These are phyloP conservation scores for Fusarium sp. DNA, from an alignment of 2,329 filamentous ascomycete species.

Conservation along the genomic window DNA sequence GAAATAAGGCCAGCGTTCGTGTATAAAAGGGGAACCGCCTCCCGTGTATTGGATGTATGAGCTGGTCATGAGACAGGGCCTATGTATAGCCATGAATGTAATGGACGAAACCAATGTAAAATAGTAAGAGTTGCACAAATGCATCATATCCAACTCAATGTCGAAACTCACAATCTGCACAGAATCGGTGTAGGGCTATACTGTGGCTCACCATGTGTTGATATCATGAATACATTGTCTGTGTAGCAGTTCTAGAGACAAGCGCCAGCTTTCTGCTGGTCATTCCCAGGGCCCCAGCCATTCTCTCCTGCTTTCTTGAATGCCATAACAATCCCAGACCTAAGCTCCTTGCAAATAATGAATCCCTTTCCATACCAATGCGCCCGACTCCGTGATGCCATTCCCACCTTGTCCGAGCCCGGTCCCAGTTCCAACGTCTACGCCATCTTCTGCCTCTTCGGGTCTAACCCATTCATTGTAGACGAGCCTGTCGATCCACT, in stretches of 20 bases:
- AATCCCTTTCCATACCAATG: conserved; percentile 20
- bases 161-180: background rate
- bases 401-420: conserved; percentile 4
- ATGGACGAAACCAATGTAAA: background rate
- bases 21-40: background rate
- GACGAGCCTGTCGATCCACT: conserved; percentile 37
- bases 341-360: conserved; percentile 34
- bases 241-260: conserved; percentile 9
- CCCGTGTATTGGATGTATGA: background rate
- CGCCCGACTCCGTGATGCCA: conserved; percentile 31
- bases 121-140: background rate
- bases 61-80: background rate
- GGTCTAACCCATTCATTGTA: conserved; percentile 53
- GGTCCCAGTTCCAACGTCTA: conserved; percentile 36
- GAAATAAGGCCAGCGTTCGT: conserved; percentile 3
- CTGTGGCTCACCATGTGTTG: background rate
- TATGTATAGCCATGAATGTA: background rate
- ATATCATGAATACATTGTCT: background rate
- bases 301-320: conserved; percentile 13
- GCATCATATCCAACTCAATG: background rate
- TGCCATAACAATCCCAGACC: conserved; percentile 32
- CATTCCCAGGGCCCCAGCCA: conserved; percentile 14
- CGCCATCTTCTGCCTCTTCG: conserved; percentile 65
- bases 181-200: background rate
- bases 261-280: conserved; percentile 1